Evolutionary conservation across 352 stramenopile species (phyloP).

Genomic region (Blastocystis sp.): DNA sequence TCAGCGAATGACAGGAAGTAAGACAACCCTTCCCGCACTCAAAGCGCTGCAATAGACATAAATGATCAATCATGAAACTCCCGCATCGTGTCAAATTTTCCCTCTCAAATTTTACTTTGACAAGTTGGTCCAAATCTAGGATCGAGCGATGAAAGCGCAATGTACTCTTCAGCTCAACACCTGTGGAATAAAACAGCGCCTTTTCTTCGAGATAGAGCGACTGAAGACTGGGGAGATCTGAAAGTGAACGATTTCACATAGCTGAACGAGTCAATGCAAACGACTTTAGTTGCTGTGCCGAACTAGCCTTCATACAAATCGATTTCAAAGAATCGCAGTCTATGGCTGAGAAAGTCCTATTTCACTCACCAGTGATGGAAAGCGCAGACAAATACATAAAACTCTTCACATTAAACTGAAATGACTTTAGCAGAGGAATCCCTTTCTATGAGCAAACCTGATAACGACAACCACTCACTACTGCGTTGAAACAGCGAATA

Average conservation of each 20-base stretch:
- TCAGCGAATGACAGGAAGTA: neutral
- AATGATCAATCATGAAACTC: neutral
- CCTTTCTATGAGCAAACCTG: neutral
- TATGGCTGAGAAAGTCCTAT: too few relatives aligned
- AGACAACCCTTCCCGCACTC: neutral
- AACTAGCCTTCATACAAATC: neutral
- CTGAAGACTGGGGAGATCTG: neutral
- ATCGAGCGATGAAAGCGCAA: neutral
- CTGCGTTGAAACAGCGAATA: neutral
- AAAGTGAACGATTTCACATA: neutral
- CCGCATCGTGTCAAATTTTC: neutral
- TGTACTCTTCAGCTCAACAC: neutral
- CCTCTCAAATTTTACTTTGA: neutral
- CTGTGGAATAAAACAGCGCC: neutral
- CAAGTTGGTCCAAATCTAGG: neutral
- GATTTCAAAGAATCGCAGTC: neutral
- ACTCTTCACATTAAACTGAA: neutral
- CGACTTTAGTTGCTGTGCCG: neutral
- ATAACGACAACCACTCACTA: neutral
- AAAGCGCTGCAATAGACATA: neutral
- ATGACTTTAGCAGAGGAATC: neutral
- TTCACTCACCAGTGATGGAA: neutral
- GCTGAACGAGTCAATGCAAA: neutral
- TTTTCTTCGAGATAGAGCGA: neutral
- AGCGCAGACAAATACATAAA: neutral